Evolutionary conservation across 495 filamentous ascomycete species (phyloP).

Genomic region (Hypoxylon cercidicola): DNA sequence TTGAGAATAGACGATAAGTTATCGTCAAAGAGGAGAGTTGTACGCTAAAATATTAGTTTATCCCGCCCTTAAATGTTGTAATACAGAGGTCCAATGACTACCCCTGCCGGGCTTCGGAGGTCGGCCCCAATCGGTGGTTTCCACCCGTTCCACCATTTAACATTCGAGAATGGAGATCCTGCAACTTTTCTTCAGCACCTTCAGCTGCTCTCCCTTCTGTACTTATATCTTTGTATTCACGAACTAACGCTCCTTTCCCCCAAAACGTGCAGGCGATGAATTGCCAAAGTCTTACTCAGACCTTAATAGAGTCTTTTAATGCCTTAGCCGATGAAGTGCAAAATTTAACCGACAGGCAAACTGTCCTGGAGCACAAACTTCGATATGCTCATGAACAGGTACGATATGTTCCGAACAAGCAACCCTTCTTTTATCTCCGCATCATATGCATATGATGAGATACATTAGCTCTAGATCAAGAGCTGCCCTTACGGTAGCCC

Average conservation of each 20-base stretch:
- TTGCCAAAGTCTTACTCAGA: slow-evolving; percentile 56
- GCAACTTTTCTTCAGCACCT: slow-evolving; percentile 18
- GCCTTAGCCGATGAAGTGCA: slow-evolving; percentile 69
- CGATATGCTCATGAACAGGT: slow-evolving; percentile 68
- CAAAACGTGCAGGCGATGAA: slow-evolving; percentile 47
- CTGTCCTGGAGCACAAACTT: slow-evolving; percentile 66
- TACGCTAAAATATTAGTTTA: too few relatives aligned
- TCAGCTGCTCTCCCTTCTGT: slow-evolving; percentile 10
- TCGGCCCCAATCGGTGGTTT: background rate
- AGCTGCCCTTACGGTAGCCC: slow-evolving; percentile 61
- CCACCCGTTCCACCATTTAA: slow-evolving; percentile 7
- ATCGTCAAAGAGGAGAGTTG: too few relatives aligned
- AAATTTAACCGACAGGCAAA: slow-evolving; percentile 63
- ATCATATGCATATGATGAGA: slow-evolving; percentile 69
- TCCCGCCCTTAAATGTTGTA: too few relatives aligned
- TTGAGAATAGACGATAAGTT: too few relatives aligned
- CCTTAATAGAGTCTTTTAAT: slow-evolving; percentile 70
- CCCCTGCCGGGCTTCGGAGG: background rate
- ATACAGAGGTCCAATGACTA: too few relatives aligned
- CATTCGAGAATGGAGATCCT: slow-evolving; percentile 11
- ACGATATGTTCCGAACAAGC: slow-evolving; percentile 36
- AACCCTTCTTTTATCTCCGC: slow-evolving; percentile 33
- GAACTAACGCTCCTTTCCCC: background rate
- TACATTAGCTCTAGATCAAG: slow-evolving; percentile 78
- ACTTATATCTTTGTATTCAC: background rate